Conservation (phyloP, 768 basidiomycete species). For the Amyloporia xantha region DNA sequence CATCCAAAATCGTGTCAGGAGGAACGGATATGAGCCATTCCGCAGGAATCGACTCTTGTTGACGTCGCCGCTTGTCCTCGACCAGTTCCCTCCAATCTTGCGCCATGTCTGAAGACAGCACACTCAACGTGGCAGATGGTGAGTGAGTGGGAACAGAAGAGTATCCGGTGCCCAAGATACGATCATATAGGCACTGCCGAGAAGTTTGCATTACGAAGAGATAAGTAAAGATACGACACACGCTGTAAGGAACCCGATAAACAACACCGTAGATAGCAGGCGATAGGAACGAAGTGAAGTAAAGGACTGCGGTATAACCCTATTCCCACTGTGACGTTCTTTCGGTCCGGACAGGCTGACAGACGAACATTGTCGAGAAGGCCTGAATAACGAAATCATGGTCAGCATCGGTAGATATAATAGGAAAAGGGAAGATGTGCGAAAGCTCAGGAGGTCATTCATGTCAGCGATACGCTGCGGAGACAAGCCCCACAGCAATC, state of each 20-base stretch:
- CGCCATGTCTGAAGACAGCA: not conserved
- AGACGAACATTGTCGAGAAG: too few species aligned
- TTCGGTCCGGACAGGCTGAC: too few species aligned
- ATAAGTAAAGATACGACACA: not conserved
- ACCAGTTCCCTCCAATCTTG: slow-evolving; percentile 45
- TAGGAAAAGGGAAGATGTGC: not conserved
- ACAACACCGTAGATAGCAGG: too few species aligned
- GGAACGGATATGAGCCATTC: slow-evolving; percentile 53
- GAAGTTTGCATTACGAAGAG: too few species aligned
- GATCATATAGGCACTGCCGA: too few species aligned
- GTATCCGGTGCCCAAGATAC: too few species aligned
- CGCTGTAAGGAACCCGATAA: not conserved
- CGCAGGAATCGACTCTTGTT: slow-evolving; percentile 48
- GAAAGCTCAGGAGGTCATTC: slow-evolving; percentile 50
- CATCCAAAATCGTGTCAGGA: slow-evolving; percentile 36
- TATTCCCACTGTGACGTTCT: not conserved
- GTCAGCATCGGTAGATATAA: too few species aligned
- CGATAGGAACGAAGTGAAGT: not conserved
- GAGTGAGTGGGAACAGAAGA: too few species aligned
- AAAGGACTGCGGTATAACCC: not conserved
- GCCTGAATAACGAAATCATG: too few species aligned
- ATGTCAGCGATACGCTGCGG: slow-evolving; percentile 69
- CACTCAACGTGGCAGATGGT: too few species aligned
- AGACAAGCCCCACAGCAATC: slow-evolving; percentile 34
- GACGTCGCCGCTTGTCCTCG: slow-evolving; percentile 46